Conservation (phyloP, 106 monocot genomes). For the Ottelia alismoides region DNA sequence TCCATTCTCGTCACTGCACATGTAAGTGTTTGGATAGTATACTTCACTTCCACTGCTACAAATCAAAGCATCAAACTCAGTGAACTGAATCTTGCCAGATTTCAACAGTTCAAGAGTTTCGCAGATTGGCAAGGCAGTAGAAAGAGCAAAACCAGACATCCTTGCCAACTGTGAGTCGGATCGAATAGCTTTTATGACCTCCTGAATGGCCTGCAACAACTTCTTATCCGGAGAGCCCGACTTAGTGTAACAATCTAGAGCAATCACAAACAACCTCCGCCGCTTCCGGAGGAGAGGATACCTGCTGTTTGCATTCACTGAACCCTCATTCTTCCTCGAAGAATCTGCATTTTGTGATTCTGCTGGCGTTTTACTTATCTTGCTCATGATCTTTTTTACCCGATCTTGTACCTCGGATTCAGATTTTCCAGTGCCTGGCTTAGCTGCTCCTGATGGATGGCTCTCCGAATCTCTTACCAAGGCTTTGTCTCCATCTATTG, state of each 20-base stretch:
- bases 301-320: slow-evolving; percentile 20
- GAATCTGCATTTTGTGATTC: slow-evolving; percentile 6
- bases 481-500: slow-evolving; percentile 55
- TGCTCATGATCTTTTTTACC: slow-evolving; percentile 63
- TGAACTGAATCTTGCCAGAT: slow-evolving; percentile 37
- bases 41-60: slow-evolving; percentile 93
- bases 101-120: slow-evolving; percentile 54
- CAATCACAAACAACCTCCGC: slow-evolving; percentile 65
- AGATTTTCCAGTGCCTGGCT: slow-evolving; percentile 6
- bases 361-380: slow-evolving; percentile 31
- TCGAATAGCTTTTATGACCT: slow-evolving; percentile 55
- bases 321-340: slow-evolving; percentile 7
- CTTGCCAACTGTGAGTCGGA: slow-evolving; percentile 79
- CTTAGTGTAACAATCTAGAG: slow-evolving; percentile 62
- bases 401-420: slow-evolving; percentile 54
- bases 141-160: slow-evolving; percentile 83
- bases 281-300: slow-evolving; percentile 71
- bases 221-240: slow-evolving; percentile 52
- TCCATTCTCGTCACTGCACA: slow-evolving; percentile 42
- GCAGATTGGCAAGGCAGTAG: slow-evolving; percentile 75
- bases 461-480: slow-evolving; percentile 25
- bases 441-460: slow-evolving; percentile 17
- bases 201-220: slow-evolving; percentile 66
- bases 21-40: slow-evolving; percentile 81
- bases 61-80: slow-evolving; percentile 81